phyloP scores from a whole-genome alignment of 176 grass and related monocot species.

The Oryza glaberrima region DNA sequence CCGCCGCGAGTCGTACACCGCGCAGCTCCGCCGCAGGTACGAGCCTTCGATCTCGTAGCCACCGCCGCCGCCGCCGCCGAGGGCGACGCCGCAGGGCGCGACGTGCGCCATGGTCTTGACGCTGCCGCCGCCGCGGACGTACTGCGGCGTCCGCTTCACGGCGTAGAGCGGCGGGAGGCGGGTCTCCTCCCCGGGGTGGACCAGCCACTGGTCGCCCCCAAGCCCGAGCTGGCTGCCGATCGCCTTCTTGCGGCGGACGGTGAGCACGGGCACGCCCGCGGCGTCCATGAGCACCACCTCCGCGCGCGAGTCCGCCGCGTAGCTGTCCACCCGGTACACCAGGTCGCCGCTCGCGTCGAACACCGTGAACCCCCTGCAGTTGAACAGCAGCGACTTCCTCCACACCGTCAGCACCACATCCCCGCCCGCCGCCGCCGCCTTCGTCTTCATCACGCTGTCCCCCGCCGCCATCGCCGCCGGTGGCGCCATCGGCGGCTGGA shows the following conservation, averaged over 20 bases:
- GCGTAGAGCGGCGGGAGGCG: slow-evolving; percentile 50
- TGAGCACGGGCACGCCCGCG: slow-evolving; percentile 61
- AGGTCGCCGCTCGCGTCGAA: slow-evolving; percentile 80
- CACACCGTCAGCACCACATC: slow-evolving; percentile 79
- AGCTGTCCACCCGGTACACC: slow-evolving; percentile 89
- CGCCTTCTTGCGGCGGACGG: slow-evolving; percentile 78
- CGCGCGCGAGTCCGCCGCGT: slow-evolving; percentile 65
- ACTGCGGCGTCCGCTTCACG: slow-evolving; percentile 61
- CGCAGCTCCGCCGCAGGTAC: slow-evolving; percentile 71
- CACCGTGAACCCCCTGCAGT: slow-evolving; percentile 79
- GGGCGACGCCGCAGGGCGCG: slow-evolving; percentile 29
- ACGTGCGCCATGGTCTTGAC: slow-evolving; percentile 58
- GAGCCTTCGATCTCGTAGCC: slow-evolving; percentile 74
- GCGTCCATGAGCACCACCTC: slow-evolving; percentile 95
- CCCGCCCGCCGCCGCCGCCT: neutral
- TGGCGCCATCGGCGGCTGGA: neutral
- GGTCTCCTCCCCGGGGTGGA: slow-evolving; percentile 66
- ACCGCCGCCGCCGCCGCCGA: neutral
- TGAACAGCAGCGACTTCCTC: slow-evolving; percentile 92
- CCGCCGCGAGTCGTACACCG: slow-evolving; percentile 70
- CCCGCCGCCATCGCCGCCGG: neutral
- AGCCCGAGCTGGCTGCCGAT: slow-evolving; percentile 42
- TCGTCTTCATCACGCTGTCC: neutral
- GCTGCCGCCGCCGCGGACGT: slow-evolving; percentile 25
- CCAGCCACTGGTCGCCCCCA: slow-evolving; percentile 63